Evolutionary conservation across 495 filamentous ascomycete genomes (phyloP).

Genomic region (Penicillium lividum): DNA sequence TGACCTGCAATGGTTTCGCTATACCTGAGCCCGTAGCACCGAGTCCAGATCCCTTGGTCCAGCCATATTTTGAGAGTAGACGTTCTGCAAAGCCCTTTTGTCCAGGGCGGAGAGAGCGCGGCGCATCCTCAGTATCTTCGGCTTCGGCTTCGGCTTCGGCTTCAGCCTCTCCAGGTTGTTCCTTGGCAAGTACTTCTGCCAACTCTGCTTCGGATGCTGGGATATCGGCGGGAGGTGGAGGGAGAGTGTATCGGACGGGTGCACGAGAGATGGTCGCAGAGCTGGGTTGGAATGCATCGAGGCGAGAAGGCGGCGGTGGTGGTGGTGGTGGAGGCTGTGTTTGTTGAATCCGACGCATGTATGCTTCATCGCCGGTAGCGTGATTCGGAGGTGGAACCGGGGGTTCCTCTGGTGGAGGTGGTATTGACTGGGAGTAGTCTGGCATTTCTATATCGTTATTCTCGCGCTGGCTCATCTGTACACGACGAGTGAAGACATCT

Average conservation of each 20-base stretch:
- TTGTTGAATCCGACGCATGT: neutral
- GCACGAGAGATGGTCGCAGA: conserved; percentile 75
- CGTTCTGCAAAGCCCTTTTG: conserved; percentile 84
- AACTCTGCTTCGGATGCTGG: conserved; percentile 58
- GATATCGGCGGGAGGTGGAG: conserved; percentile 57
- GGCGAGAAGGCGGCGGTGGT: conserved; percentile 32
- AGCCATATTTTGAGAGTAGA: conserved; percentile 89
- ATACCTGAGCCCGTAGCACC: conserved; percentile 82
- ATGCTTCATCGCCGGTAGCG: neutral
- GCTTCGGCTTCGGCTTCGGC: conserved; percentile 27
- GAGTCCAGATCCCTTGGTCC: conserved; percentile 83
- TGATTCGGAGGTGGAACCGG: conserved; percentile 29
- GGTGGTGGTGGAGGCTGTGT: conserved; percentile 35
- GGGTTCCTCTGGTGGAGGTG: conserved; percentile 43
- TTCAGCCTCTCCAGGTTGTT: conserved; percentile 39
- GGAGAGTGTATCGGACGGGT: conserved; percentile 79
- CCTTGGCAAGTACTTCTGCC: conserved; percentile 52
- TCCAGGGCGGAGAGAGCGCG: conserved; percentile 69
- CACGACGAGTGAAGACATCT: conserved; percentile 68
- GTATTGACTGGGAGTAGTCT: conserved; percentile 21
- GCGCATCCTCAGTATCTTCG: conserved; percentile 48
- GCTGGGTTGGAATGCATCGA: conserved; percentile 43
- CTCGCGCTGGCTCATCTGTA: conserved; percentile 45
- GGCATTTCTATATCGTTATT: conserved; percentile 14
- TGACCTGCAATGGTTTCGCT: conserved; percentile 74